These are phyloP conservation scores for Cicer judaicum DNA, from an alignment of 306 rosid genomes.

Conservation along the genomic window DNA sequence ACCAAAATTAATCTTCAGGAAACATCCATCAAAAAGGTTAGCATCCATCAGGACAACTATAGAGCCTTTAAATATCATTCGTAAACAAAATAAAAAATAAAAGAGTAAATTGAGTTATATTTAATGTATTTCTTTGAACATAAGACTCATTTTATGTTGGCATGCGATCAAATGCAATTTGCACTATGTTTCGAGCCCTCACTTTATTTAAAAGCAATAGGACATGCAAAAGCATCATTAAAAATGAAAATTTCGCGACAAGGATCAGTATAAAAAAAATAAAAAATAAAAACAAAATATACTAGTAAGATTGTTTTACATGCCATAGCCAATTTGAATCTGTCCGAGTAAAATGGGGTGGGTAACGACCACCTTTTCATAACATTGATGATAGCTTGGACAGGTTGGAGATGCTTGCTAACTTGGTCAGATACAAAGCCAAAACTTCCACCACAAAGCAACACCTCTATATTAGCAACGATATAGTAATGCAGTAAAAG, in stretches of 20 bases:
- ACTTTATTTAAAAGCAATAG: background rate
- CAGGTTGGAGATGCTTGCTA: slow-evolving; percentile 20
- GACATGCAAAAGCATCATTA: background rate
- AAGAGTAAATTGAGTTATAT: no score
- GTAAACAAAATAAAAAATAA: no score
- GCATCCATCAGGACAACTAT: no score
- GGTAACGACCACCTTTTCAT: background rate
- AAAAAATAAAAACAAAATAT: background rate
- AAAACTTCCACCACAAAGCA: slow-evolving; percentile 5
- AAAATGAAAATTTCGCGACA: background rate
- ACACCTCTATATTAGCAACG: background rate
- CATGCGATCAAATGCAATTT: no score
- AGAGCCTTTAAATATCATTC: no score
- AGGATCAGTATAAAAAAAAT: background rate
- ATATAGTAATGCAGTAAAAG: background rate
- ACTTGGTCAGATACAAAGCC: slow-evolving; percentile 8
- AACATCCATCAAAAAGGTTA: no score
- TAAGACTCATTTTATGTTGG: no score
- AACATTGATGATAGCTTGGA: slow-evolving; percentile 36
- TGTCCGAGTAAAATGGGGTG: background rate
- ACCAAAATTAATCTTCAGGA: no score
- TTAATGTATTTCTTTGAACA: no score
- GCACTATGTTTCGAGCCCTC: no score
- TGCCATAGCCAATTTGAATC: background rate
- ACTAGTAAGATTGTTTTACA: background rate